A percentile compares a stretch with the other conserved stretches of the same genome.
Conservation (phyloP, 306 rosid species). For the Sicyos baderoa region DNA sequence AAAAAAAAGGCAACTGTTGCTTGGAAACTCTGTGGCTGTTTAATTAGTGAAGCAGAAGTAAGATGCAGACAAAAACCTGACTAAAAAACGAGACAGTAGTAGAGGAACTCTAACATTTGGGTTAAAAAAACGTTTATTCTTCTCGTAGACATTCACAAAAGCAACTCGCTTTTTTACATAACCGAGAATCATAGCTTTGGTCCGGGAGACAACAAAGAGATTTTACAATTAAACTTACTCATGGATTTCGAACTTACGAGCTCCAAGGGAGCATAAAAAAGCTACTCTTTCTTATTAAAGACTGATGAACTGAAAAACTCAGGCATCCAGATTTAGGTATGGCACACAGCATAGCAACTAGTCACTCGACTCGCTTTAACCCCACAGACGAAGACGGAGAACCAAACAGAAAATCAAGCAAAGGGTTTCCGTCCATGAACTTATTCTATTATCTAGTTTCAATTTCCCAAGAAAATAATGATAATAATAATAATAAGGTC, state of each 20-base stretch:
- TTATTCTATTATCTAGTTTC: not conserved
- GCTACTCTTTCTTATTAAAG: not conserved
- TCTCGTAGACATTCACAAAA: not conserved
- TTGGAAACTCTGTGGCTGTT: not conserved
- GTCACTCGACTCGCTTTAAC: not conserved
- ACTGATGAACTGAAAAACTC: not conserved
- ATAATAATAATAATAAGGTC: too few species aligned
- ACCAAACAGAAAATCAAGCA: not conserved
- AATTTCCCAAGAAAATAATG: not conserved
- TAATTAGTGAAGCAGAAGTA: not conserved
- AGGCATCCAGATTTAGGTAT: not conserved
- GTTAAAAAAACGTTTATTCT: not conserved
- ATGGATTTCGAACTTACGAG: too few species aligned
- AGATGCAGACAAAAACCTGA: constrained; percentile 12
- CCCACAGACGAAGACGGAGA: not conserved
- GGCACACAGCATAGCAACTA: not conserved
- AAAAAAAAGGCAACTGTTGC: not conserved
- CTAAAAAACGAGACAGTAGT: not conserved
- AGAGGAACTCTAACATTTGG: not conserved
- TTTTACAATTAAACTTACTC: too few species aligned
- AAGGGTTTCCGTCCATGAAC: constrained; percentile 7
- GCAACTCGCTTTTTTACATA: too few species aligned
- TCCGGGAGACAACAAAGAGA: too few species aligned
- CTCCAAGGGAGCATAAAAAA: too few species aligned
- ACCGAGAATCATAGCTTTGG: too few species aligned